Conservation (phyloP, 148 eudicot species). For the Rhododendron simsii region DNA sequence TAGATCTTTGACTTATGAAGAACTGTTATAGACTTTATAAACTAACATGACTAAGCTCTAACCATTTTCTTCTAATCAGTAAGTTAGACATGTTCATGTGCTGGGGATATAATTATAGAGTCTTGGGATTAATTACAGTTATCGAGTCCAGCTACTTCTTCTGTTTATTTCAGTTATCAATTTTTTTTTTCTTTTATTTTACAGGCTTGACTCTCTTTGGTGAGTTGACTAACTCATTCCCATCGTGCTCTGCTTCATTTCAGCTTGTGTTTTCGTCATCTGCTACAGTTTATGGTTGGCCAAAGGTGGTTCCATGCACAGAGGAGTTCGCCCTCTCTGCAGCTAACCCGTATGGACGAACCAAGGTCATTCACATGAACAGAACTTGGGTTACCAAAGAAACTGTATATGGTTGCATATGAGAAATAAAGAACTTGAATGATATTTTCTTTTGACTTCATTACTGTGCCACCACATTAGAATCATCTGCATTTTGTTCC, state of each 20-base stretch:
- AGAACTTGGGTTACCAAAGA: neutral
- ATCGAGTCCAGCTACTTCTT: neutral
- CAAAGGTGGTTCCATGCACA: constrained; percentile 89
- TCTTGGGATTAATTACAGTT: neutral
- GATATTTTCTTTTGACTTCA: neutral
- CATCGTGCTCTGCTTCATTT: constrained; percentile 13
- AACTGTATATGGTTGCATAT: neutral
- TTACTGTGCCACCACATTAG: neutral
- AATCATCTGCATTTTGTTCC: neutral
- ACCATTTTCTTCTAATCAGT: neutral
- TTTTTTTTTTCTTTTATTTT: neutral
- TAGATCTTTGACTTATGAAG: neutral
- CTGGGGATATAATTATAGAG: neutral
- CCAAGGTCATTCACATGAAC: constrained; percentile 59
- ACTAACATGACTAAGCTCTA: neutral
- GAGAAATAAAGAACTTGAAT: neutral
- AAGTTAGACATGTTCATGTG: neutral
- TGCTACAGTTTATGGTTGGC: constrained; percentile 99
- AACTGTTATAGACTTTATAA: neutral
- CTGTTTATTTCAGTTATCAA: neutral
- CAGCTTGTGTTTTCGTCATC: constrained; percentile 98
- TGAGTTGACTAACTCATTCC: constrained; percentile 68
- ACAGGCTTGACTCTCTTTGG: constrained; percentile 8
- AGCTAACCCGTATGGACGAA: constrained; percentile 92
- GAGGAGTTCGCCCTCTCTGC: constrained; percentile 87